phyloP scores from a whole-genome alignment of 768 basidiomycete species.

The Xerocomellus chrysenteron region DNA sequence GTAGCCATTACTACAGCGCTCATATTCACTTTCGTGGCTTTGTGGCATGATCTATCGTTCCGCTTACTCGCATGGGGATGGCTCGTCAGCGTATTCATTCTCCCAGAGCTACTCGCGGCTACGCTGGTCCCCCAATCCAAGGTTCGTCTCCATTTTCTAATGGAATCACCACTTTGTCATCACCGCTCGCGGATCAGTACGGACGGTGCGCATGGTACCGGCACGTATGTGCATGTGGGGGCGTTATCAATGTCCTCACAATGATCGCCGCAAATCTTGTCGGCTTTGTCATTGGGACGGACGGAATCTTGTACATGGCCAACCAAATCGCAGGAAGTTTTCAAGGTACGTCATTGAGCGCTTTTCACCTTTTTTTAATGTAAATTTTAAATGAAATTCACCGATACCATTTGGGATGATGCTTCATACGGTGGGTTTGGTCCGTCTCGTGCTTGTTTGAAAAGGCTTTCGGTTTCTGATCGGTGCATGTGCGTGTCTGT shows the following conservation, averaged over 20 bases:
- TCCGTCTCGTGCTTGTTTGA: background rate
- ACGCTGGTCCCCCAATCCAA: constrained; percentile 59
- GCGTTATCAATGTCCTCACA: constrained; percentile 77
- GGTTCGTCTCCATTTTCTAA: constrained; percentile 39
- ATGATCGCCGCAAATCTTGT: constrained; percentile 94
- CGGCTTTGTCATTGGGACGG: constrained; percentile 89
- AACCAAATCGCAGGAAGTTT: constrained; percentile 59
- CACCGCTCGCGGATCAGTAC: constrained; percentile 47
- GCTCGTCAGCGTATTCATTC: constrained; percentile 87
- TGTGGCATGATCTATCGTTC: constrained; percentile 96
- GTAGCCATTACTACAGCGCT: constrained; percentile 64
- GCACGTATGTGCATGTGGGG: constrained; percentile 80
- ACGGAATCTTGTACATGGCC: constrained; percentile 71
- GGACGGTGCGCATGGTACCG: constrained; percentile 75
- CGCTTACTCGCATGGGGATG: constrained; percentile 93
- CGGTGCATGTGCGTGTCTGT: constrained; percentile 61
- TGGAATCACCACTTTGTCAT: background rate
- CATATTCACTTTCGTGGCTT: constrained; percentile 93
- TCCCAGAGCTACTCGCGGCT: constrained; percentile 75
- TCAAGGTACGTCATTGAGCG: constrained; percentile 47
- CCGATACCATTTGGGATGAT: background rate
- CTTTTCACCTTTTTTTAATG: background rate
- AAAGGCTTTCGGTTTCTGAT: constrained; percentile 68
- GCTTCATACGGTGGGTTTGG: background rate
- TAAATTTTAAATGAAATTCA: background rate